Percentiles rank a stretch among this genome's conserved stretches.
Conservation (phyloP, 108 stramenopile genomes). For the Cylindrotheca fusiformis region DNA sequence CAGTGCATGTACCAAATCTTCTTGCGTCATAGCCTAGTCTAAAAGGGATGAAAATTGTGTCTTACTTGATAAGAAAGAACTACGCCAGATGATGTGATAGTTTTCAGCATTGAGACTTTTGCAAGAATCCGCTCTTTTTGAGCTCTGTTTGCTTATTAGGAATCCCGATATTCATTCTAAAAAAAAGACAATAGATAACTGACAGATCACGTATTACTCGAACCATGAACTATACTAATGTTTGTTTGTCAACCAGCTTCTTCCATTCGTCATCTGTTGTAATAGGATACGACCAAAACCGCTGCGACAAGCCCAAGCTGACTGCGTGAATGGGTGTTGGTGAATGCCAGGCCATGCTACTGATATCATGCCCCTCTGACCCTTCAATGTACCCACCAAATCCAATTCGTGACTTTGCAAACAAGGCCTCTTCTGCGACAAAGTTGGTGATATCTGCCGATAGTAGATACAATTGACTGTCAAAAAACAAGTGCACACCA, state of each 20-base stretch:
- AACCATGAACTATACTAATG: too few relatives aligned
- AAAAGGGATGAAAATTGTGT: too few relatives aligned
- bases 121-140: too few relatives aligned
- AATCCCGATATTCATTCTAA: too few relatives aligned
- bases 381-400: slow-evolving; percentile 39
- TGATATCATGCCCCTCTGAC: slow-evolving; percentile 46
- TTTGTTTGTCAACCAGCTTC: slow-evolving; percentile 51
- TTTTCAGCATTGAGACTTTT: too few relatives aligned
- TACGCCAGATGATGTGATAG: too few relatives aligned
- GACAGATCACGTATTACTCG: too few relatives aligned
- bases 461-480: slow-evolving; percentile 40
- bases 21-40: too few relatives aligned
- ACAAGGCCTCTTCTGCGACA: slow-evolving; percentile 27
- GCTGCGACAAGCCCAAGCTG: slow-evolving; percentile 26
- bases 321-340: slow-evolving; percentile 31
- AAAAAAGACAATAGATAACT: too few relatives aligned
- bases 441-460: slow-evolving; percentile 33
- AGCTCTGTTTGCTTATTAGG: too few relatives aligned
- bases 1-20: too few relatives aligned
- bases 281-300: slow-evolving; percentile 48
- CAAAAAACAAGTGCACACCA: slow-evolving; percentile 47
- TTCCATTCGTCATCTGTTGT: slow-evolving; percentile 12
- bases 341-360: slow-evolving; percentile 39
- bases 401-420: slow-evolving; percentile 18
- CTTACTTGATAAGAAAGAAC: too few relatives aligned